These are phyloP conservation scores for Albizia julibrissin DNA, from an alignment of 306 rosid genomes.

Conservation along the genomic window DNA sequence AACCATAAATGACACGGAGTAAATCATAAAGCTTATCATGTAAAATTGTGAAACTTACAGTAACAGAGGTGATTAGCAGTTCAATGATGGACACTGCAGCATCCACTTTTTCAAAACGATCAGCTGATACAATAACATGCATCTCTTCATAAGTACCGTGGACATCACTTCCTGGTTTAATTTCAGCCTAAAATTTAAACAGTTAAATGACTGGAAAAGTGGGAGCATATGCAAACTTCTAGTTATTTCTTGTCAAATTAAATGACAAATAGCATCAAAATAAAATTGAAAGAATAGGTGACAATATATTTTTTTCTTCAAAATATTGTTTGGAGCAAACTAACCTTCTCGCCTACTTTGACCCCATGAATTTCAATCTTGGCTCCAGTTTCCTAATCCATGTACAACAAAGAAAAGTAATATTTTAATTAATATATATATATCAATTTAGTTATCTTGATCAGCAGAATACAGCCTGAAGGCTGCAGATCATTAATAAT, in stretches of 20 bases:
- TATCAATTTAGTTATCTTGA: constrained; percentile 5
- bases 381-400: constrained; percentile 85
- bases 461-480: constrained; percentile 11
- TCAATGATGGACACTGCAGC: constrained; percentile 85
- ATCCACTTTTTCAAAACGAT: constrained; percentile 88
- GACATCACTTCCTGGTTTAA: constrained; percentile 60
- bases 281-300: background rate
- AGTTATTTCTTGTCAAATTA: constrained; percentile 19
- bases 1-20: background rate
- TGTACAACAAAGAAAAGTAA: constrained; percentile 12
- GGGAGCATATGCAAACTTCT: constrained; percentile 9
- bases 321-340: constrained; percentile 25
- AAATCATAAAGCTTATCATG: constrained; percentile 24
- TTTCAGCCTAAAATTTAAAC: constrained; percentile 53
- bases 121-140: constrained; percentile 72
- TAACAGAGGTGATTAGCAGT: constrained; percentile 71
- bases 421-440: constrained; percentile 15
- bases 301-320: background rate
- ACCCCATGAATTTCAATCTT: constrained; percentile 73
- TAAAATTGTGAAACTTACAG: constrained; percentile 65
- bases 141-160: constrained; percentile 67
- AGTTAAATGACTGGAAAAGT: constrained; percentile 20
- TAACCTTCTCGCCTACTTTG: constrained; percentile 73
- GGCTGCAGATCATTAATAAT: constrained; percentile 9
- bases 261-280: constrained; percentile 19